phyloP scores from a whole-genome alignment of 1,284 basidiomycete genomes.

The Waitea zeae region DNA sequence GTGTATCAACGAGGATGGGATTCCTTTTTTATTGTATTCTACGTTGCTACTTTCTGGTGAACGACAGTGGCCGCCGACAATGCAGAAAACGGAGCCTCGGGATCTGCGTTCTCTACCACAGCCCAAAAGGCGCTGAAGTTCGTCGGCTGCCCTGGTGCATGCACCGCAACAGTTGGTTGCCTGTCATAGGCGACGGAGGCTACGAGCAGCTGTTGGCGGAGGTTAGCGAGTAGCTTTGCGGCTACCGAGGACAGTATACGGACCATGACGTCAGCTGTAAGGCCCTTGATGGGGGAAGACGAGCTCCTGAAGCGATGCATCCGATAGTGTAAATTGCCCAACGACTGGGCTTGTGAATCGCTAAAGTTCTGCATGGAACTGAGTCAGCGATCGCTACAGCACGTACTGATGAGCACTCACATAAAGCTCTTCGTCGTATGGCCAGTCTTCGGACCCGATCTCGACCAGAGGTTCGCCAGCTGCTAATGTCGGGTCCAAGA shows the following conservation, averaged over 20 bases:
- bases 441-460: conserved; percentile 57
- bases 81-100: too few relatives aligned
- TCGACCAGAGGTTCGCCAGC: conserved; percentile 26
- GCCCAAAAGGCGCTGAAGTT: neutral
- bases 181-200: neutral
- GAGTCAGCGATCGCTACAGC: conserved; percentile 3
- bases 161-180: neutral
- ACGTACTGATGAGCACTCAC: conserved; percentile 16
- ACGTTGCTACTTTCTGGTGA: too few relatives aligned
- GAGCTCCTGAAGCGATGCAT: conserved; percentile 64
- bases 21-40: too few relatives aligned
- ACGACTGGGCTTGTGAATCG: conserved; percentile 30
- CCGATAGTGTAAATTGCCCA: conserved; percentile 34
- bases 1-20: too few relatives aligned
- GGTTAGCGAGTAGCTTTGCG: too few relatives aligned
- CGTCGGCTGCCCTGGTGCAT: neutral
- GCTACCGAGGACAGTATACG: too few relatives aligned
- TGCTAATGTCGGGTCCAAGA: conserved; percentile 38
- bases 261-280: conserved; percentile 71
- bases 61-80: too few relatives aligned
- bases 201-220: neutral
- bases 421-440: conserved; percentile 50
- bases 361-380: conserved; percentile 25
- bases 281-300: conserved; percentile 65
- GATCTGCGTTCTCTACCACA: neutral